These are phyloP conservation scores for Ustilago trichophora DNA, from an alignment of 1,284 basidiomycete species.

Conservation along the genomic window DNA sequence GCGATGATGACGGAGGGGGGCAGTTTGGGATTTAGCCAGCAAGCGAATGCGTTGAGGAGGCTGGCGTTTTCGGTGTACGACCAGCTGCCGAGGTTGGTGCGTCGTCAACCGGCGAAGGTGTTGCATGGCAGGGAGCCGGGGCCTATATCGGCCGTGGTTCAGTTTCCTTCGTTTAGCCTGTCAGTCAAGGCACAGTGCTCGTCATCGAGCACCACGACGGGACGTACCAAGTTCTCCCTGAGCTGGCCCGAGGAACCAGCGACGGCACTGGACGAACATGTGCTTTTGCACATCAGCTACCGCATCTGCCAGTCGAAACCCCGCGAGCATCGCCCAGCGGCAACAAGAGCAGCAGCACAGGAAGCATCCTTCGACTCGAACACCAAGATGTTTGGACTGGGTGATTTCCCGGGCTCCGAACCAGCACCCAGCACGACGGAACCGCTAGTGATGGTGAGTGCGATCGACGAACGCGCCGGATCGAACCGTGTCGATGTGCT, in stretches of 20 bases:
- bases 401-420: background rate
- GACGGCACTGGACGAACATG: conserved; percentile 25
- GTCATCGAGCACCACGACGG: background rate
- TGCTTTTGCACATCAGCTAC: conserved; percentile 47
- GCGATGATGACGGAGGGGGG: conserved; percentile 41
- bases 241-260: conserved; percentile 14
- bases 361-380: background rate
- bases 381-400: background rate
- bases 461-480: conserved; percentile 47
- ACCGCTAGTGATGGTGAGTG: conserved; percentile 32
- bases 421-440: background rate
- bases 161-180: conserved; percentile 48
- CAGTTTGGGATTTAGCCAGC: conserved; percentile 27
- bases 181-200: background rate
- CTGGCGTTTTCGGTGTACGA: conserved; percentile 50
- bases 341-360: background rate
- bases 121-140: conserved; percentile 33
- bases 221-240: conserved; percentile 15
- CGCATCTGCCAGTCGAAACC: conserved; percentile 7
- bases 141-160: conserved; percentile 30
- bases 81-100: conserved; percentile 35
- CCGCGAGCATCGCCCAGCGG: background rate
- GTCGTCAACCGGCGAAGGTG: conserved; percentile 37
- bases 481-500: conserved; percentile 22
- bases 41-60: conserved; percentile 15